Conservation (phyloP, 208 protist genomes). For the Acanthamoeba castellanii region DNA sequence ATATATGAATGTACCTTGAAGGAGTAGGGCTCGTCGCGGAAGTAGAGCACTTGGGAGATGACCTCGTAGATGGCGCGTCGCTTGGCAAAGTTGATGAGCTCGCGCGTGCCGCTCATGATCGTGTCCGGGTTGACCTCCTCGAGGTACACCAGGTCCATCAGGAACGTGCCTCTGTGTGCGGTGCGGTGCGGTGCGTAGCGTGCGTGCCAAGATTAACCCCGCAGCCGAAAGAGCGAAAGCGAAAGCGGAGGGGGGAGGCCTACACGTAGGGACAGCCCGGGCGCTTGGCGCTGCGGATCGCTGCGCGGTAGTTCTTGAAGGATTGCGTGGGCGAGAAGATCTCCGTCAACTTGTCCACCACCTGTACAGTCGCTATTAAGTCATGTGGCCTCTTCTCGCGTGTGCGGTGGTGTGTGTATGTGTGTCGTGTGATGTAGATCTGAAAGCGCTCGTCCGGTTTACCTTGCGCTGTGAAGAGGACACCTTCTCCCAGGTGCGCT, state of each 20-base stretch:
- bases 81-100: slow-evolving; percentile 30
- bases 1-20: background rate
- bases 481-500: background rate
- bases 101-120: slow-evolving; percentile 11
- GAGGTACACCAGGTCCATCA: background rate
- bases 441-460: no score
- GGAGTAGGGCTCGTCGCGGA: slow-evolving; percentile 26
- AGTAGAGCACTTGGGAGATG: slow-evolving; percentile 32
- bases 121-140: slow-evolving; percentile 24
- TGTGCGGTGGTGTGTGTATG: no score
- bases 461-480: background rate
- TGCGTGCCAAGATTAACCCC: no score
- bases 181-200: background rate
- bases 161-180: slow-evolving; percentile 1
- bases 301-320: slow-evolving; percentile 17
- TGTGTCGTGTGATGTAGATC: background rate
- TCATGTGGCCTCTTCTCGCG: no score
- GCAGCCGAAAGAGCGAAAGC: no score
- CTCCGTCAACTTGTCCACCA: background rate
- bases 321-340: background rate
- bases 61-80: slow-evolving; percentile 47
- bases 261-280: slow-evolving; percentile 1
- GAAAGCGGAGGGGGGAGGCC: no score
- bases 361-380: background rate
- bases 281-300: background rate